Evolutionary conservation across 164 flowering plant genomes (phyloP).

Genomic region (Santalum album): DNA sequence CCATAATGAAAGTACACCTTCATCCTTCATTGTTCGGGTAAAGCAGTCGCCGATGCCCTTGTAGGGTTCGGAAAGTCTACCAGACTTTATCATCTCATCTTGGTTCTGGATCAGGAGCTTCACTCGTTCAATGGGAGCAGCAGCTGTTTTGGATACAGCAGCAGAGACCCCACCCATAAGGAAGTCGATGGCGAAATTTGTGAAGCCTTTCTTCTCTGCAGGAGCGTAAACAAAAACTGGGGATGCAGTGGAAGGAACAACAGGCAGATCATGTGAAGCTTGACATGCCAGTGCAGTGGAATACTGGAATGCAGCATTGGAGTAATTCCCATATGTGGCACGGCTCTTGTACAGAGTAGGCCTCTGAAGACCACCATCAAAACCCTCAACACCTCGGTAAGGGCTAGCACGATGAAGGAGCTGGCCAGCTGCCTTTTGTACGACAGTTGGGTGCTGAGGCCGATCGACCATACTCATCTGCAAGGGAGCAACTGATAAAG

Average conservation of each 20-base stretch:
- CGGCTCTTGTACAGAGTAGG: conserved; percentile 17
- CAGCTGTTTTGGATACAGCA: conserved; percentile 46
- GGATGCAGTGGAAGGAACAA: conserved; percentile 20
- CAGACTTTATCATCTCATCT: conserved; percentile 41
- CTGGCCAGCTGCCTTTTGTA: conserved; percentile 28
- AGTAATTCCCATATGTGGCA: conserved; percentile 24
- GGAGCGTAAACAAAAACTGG: conserved; percentile 29
- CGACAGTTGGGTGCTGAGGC: conserved; percentile 23
- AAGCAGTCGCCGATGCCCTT: conserved; percentile 43
- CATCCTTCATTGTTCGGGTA: conserved; percentile 30
- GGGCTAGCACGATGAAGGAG: conserved; percentile 13
- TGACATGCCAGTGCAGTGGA: conserved; percentile 9
- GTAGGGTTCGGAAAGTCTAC: conserved; percentile 41
- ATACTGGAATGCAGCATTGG: conserved; percentile 24
- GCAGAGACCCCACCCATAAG: conserved; percentile 56
- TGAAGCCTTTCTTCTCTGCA: conserved; percentile 27
- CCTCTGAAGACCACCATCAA: conserved; percentile 11
- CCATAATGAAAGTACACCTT: conserved; percentile 32
- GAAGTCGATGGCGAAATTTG: conserved; percentile 33
- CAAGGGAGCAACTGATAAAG: background rate
- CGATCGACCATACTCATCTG: conserved; percentile 24
- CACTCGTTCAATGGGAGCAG: conserved; percentile 45
- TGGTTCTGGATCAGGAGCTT: conserved; percentile 45
- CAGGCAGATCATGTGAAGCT: conserved; percentile 10
- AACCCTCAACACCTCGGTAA: conserved; percentile 12